phyloP scores from a whole-genome alignment of 2,329 filamentous ascomycete genomes.

The Ceratocystis variospora region DNA sequence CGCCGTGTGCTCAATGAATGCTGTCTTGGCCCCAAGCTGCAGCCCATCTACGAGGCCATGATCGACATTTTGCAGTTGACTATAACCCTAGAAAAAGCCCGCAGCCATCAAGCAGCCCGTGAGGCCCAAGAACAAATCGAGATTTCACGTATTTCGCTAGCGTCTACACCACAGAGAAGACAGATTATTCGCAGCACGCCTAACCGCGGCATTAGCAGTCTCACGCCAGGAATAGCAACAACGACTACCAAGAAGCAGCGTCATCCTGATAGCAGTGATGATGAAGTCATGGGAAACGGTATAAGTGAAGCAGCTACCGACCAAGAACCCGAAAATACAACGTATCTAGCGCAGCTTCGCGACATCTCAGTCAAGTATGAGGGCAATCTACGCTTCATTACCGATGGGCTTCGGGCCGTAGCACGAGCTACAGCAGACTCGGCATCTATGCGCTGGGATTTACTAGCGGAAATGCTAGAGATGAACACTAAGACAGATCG shows the following conservation, averaged over 20 bases:
- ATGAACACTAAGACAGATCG: conserved; percentile 24
- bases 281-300: conserved; percentile 19
- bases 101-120: conserved; percentile 30
- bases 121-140: conserved; percentile 29
- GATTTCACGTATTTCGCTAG: conserved; percentile 29
- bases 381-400: conserved; percentile 53
- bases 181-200: background rate
- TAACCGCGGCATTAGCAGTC: conserved; percentile 1
- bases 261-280: conserved; percentile 20
- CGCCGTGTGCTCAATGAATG: conserved; percentile 51
- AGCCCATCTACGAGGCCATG: conserved; percentile 57
- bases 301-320: conserved; percentile 29
- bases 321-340: conserved; percentile 26
- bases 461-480: conserved; percentile 67
- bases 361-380: conserved; percentile 51
- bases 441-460: conserved; percentile 55
- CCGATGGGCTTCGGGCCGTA: conserved; percentile 58
- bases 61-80: conserved; percentile 65
- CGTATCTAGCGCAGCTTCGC: conserved; percentile 39
- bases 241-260: conserved; percentile 12
- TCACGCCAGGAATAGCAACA: conserved; percentile 6
- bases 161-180: conserved; percentile 26
- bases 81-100: conserved; percentile 52
- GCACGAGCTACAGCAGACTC: conserved; percentile 56
- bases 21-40: conserved; percentile 53